Evolutionary conservation across 164 flowering plant species (phyloP).

Genomic region (Annona squamosa): DNA sequence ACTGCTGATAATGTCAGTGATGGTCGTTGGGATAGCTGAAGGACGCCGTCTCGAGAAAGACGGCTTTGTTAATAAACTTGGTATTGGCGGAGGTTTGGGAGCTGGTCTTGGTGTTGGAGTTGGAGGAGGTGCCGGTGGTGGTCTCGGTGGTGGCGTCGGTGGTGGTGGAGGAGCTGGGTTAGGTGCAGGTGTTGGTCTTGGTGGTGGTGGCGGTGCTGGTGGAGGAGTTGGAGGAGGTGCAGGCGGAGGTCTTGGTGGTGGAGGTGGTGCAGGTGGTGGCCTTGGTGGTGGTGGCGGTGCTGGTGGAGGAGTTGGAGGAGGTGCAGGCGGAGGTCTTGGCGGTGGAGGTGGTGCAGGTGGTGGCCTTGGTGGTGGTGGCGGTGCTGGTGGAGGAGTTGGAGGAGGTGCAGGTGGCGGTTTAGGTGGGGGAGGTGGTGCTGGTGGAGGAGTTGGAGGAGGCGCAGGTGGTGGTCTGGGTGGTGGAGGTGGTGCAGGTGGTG

Average conservation of each 20-base stretch:
- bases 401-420: not conserved
- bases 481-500: too few relatives aligned
- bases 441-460: not conserved
- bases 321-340: not conserved
- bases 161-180: not conserved
- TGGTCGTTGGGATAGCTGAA: conserved; percentile 14
- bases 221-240: not conserved
- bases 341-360: not conserved
- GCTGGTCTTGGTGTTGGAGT: conserved; percentile 2
- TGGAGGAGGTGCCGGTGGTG: not conserved
- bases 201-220: conserved; percentile 5
- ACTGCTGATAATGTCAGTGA: not conserved
- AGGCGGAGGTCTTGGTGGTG: not conserved
- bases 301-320: not conserved
- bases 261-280: not conserved
- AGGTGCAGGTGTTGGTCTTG: not conserved
- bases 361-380: not conserved
- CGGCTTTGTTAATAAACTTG: conserved; percentile 1
- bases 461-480: too few relatives aligned
- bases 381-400: not conserved
- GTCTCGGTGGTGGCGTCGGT: not conserved
- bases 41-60: conserved; percentile 13
- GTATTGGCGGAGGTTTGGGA: not conserved
- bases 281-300: not conserved
- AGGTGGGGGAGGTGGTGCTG: not conserved